Conservation (phyloP, 208 protist genomes). For the Leishmania turanica region DNA sequence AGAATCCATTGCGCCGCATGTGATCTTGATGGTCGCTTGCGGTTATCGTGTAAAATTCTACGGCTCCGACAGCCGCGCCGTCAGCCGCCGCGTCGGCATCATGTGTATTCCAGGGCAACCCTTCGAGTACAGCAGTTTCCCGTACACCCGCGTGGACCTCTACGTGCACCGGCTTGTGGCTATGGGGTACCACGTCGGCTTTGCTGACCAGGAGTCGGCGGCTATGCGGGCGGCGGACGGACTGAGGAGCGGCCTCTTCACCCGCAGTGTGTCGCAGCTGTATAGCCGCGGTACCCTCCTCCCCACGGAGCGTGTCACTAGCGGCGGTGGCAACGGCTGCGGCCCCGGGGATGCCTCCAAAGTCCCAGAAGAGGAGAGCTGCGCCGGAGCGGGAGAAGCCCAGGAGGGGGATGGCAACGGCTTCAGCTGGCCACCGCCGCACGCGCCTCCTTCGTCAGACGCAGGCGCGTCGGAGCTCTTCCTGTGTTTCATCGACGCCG, state of each 20-base stretch:
- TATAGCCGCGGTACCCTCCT: conserved; percentile 87
- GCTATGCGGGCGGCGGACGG: conserved; percentile 78
- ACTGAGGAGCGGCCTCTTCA: conserved; percentile 71
- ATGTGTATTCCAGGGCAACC: conserved; percentile 81
- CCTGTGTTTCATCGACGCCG: conserved; percentile 56
- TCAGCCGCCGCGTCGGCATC: conserved; percentile 86
- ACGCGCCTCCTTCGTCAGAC: background rate
- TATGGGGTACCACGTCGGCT: conserved; percentile 91
- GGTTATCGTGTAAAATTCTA: conserved; percentile 88
- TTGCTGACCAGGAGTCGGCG: conserved; percentile 88
- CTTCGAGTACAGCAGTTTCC: conserved; percentile 88
- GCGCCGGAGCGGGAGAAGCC: conserved; percentile 16
- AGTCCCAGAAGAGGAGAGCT: conserved; percentile 11
- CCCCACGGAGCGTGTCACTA: conserved; percentile 63
- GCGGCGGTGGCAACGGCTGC: conserved; percentile 24
- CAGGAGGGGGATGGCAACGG: conserved; percentile 25
- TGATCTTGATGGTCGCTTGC: conserved; percentile 85
- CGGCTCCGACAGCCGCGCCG: conserved; percentile 78
- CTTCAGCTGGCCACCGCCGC: background rate
- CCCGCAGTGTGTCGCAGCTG: conserved; percentile 64
- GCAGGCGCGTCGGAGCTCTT: conserved; percentile 64
- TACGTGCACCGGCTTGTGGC: conserved; percentile 86
- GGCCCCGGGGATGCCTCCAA: background rate
- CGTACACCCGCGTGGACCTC: conserved; percentile 74
- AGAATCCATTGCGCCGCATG: conserved; percentile 50